A percentile compares a stretch with the other conserved stretches of the same genome.
Conservation (phyloP, 768 basidiomycete genomes). For the Hemileccinum rubropunctum region DNA sequence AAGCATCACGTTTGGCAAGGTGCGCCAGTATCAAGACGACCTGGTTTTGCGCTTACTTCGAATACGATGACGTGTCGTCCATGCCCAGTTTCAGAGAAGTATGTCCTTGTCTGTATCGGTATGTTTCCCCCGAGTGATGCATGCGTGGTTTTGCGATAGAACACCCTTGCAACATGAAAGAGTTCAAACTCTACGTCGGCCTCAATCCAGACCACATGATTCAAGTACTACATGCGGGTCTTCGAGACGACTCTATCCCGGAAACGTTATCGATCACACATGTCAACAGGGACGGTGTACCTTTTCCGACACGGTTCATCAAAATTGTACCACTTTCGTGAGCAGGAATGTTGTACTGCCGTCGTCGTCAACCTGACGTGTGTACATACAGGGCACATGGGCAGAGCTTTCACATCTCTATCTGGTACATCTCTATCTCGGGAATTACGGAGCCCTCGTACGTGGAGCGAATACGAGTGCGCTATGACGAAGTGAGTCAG, state of each 20-base stretch:
- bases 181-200: conserved; percentile 72
- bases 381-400: conserved; percentile 54
- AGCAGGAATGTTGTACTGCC: conserved; percentile 22
- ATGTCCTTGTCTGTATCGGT: conserved; percentile 1
- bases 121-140: conserved; percentile 1
- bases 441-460: conserved; percentile 56
- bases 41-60: background rate
- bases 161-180: conserved; percentile 85
- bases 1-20: conserved; percentile 81
- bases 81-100: conserved; percentile 28
- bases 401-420: conserved; percentile 72
- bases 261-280: conserved; percentile 65
- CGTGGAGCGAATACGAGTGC: conserved; percentile 51
- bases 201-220: conserved; percentile 62
- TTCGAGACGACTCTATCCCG: conserved; percentile 62
- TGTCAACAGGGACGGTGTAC: conserved; percentile 52
- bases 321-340: conserved; percentile 78
- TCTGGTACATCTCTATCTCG: conserved; percentile 68
- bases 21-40: conserved; percentile 25
- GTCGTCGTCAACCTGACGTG: background rate
- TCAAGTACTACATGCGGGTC: conserved; percentile 58
- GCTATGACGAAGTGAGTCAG: conserved; percentile 61
- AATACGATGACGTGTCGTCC: background rate
- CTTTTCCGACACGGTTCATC: conserved; percentile 64
- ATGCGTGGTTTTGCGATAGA: too few species aligned